These are phyloP conservation scores for Pyrenophora graminea DNA, from an alignment of 2,329 filamentous ascomycete genomes.

Conservation along the genomic window DNA sequence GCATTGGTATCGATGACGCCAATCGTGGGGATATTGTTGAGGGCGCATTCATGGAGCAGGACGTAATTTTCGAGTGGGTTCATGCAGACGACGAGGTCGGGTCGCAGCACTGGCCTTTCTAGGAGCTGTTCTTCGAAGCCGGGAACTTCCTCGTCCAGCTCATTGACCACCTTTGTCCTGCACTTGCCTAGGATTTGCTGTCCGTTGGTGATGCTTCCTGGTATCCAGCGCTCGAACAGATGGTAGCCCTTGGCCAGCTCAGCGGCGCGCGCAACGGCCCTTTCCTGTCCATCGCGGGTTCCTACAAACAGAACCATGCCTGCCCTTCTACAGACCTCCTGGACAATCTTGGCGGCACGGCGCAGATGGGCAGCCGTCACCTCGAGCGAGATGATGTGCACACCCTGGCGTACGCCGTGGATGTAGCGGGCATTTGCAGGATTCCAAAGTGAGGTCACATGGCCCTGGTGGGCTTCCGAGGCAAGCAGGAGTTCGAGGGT, in stretches of 20 bases:
- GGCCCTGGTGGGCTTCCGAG: slow-evolving; percentile 66
- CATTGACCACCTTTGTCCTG: slow-evolving; percentile 74
- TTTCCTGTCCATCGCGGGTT: slow-evolving; percentile 79
- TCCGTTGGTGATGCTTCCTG: slow-evolving; percentile 89
- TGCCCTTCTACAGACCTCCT: slow-evolving; percentile 79
- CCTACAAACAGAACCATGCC: slow-evolving; percentile 91
- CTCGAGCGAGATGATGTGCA: slow-evolving; percentile 93
- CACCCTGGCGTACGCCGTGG: slow-evolving; percentile 81
- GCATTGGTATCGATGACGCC: slow-evolving; percentile 93
- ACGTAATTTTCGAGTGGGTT: slow-evolving; percentile 94
- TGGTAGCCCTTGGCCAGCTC: slow-evolving; percentile 79
- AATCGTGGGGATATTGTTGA: slow-evolving; percentile 89
- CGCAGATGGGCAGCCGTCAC: slow-evolving; percentile 85
- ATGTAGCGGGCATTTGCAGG: slow-evolving; percentile 93
- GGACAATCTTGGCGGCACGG: slow-evolving; percentile 89
- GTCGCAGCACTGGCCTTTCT: slow-evolving; percentile 70
- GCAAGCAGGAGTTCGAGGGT: slow-evolving; percentile 80
- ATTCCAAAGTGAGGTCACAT: slow-evolving; percentile 91
- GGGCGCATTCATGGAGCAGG: slow-evolving; percentile 85
- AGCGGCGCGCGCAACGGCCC: slow-evolving; percentile 79
- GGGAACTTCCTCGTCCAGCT: slow-evolving; percentile 65
- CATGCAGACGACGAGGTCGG: slow-evolving; percentile 88
- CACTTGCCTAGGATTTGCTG: slow-evolving; percentile 80
- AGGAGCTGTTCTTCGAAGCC: slow-evolving; percentile 70
- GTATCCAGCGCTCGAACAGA: slow-evolving; percentile 90